These are phyloP conservation scores for Hemisphaericaspora nanyangensis DNA, from an alignment of 805 yeast species.

Conservation along the genomic window DNA sequence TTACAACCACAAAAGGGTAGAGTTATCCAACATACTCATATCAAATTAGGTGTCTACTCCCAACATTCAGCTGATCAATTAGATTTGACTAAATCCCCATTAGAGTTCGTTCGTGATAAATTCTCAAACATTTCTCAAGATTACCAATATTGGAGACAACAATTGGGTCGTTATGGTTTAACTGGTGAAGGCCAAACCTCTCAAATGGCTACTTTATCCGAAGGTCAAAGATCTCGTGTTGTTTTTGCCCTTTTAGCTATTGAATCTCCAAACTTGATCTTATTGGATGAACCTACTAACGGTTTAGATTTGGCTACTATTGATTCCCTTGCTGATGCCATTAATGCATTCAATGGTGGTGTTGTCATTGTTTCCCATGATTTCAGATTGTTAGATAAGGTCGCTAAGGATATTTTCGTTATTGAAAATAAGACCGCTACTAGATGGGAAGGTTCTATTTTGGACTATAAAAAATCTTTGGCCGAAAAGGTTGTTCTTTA, in stretches of 20 bases:
- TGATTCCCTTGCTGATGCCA: slow-evolving; percentile 96
- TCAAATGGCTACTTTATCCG: slow-evolving; percentile 96
- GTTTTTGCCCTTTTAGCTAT: slow-evolving; percentile 95
- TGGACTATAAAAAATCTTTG: slow-evolving; percentile 89
- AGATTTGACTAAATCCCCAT: slow-evolving; percentile 90
- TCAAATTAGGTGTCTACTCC: slow-evolving; percentile 97
- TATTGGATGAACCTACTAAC: slow-evolving; percentile 99
- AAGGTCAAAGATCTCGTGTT: slow-evolving; percentile 99
- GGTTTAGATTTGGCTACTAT: slow-evolving; percentile 98
- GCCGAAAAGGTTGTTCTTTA: slow-evolving; percentile 82
- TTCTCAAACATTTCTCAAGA: slow-evolving; percentile 90
- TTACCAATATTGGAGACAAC: slow-evolving; percentile 98
- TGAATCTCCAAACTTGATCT: slow-evolving; percentile 89
- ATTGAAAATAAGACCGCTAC: slow-evolving; percentile 95
- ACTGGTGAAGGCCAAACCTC: slow-evolving; percentile 99
- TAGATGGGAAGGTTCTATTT: slow-evolving; percentile 90
- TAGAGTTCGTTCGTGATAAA: slow-evolving; percentile 95
- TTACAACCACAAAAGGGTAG: slow-evolving; percentile 88
- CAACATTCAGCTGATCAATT: slow-evolving; percentile 99
- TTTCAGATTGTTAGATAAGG: slow-evolving; percentile 94
- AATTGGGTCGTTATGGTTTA: slow-evolving; percentile 95
- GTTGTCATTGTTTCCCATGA: slow-evolving; percentile 98
- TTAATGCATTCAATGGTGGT: slow-evolving; percentile 93
- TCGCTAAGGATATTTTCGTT: slow-evolving; percentile 95
- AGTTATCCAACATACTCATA: slow-evolving; percentile 95